Evolutionary conservation across 441 rosid genomes (phyloP).

Genomic region (Erodium trifolium): DNA sequence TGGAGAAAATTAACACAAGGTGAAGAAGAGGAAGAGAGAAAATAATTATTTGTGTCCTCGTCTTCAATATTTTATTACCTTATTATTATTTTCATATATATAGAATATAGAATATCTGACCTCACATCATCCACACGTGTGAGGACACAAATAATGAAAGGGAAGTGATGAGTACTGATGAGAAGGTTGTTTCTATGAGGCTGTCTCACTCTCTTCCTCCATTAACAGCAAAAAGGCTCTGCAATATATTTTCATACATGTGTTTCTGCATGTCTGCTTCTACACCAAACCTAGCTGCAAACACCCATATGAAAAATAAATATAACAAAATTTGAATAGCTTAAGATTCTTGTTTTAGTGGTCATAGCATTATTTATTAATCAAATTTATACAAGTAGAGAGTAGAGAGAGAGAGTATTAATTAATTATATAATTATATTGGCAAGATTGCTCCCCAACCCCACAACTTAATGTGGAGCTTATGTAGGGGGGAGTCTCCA

Average conservation of each 20-base stretch:
- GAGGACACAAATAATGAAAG: background rate
- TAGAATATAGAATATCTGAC: background rate
- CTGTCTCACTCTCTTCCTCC: too few relatives aligned
- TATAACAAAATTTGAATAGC: background rate
- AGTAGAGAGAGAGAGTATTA: conserved; percentile 18
- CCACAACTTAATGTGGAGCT: conserved; percentile 11
- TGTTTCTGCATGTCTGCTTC: background rate
- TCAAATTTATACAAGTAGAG: background rate
- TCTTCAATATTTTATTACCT: too few relatives aligned
- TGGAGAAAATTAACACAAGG: background rate
- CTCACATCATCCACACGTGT: conserved; percentile 1
- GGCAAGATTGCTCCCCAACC: background rate
- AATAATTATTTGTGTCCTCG: too few relatives aligned
- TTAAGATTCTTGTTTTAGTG: too few relatives aligned
- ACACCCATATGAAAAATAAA: background rate
- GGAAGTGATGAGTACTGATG: background rate
- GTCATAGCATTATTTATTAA: background rate
- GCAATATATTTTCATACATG: background rate
- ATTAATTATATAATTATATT: too few relatives aligned
- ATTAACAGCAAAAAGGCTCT: background rate
- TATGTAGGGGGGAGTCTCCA: background rate
- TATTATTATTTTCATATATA: background rate
- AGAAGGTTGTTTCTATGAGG: background rate
- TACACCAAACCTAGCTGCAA: background rate
- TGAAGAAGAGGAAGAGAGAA: background rate